phyloP scores from a whole-genome alignment of 2,329 filamentous ascomycete genomes.

The Neodidymelliopsis sp. region DNA sequence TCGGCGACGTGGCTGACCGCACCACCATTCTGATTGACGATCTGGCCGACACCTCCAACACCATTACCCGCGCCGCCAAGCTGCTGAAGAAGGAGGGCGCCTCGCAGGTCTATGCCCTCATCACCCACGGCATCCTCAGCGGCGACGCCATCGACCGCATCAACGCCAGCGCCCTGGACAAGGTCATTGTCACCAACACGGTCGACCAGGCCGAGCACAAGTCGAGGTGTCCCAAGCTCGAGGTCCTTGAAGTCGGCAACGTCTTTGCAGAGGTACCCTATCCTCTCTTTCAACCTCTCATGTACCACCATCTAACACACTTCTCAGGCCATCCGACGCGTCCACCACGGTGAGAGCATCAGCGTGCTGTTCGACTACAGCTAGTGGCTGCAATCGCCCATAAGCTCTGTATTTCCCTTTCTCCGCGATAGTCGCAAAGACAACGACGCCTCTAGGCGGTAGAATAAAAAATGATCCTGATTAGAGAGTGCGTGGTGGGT shows the following conservation, averaged over 20 bases:
- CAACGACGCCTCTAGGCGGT: conserved; percentile 5
- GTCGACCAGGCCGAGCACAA: conserved; percentile 88
- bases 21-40: conserved; percentile 94
- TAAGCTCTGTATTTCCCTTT: background rate
- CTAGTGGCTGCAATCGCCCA: conserved; percentile 49
- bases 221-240: conserved; percentile 81
- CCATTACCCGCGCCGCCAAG: conserved; percentile 94
- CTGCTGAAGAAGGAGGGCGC: conserved; percentile 93
- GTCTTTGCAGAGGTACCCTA: conserved; percentile 93
- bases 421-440: background rate
- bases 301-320: too few species aligned
- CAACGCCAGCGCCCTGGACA: conserved; percentile 91
- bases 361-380: conserved; percentile 92
- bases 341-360: conserved; percentile 98
- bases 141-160: conserved; percentile 94
- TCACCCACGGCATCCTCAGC: conserved; percentile 94
- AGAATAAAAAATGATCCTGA: too few species aligned
- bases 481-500: too few species aligned
- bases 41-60: conserved; percentile 94
- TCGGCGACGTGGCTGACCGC: conserved; percentile 81
- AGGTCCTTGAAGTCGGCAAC: conserved; percentile 86
- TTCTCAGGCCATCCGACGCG: conserved; percentile 79
- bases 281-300: too few species aligned
- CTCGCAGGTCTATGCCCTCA: conserved; percentile 85
- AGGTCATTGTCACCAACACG: conserved; percentile 93